A percentile compares a stretch with the other conserved stretches of the same genome.
phyloP scores from a whole-genome alignment of 352 stramenopile species.

The Pythium sukuiense region DNA sequence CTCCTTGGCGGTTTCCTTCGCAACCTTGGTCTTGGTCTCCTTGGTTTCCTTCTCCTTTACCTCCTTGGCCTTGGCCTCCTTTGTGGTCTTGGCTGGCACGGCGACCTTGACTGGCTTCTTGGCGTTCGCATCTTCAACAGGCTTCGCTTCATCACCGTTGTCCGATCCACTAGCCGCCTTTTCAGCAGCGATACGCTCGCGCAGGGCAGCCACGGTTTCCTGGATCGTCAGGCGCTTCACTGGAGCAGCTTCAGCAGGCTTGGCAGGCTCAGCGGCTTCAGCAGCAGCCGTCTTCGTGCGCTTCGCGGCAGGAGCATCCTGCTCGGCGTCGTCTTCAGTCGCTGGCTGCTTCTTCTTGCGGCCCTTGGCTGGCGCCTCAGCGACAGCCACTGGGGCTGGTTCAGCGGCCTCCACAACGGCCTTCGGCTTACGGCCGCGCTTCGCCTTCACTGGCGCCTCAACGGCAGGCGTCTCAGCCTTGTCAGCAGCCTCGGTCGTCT shows the following conservation, averaged over 20 bases:
- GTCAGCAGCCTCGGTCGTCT: neutral
- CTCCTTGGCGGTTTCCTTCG: slow-evolving; percentile 5
- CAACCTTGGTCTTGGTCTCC: slow-evolving; percentile 3
- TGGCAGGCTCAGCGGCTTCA: neutral
- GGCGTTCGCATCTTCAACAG: neutral
- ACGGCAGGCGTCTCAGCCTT: slow-evolving; percentile 5
- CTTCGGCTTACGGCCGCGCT: slow-evolving; percentile 20
- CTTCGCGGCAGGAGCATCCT: slow-evolving; percentile 36
- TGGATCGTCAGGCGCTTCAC: neutral
- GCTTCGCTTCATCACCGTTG: neutral
- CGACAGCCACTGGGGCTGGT: neutral
- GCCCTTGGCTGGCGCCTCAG: slow-evolving; percentile 35
- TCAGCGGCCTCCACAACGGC: neutral
- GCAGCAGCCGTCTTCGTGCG: slow-evolving; percentile 37
- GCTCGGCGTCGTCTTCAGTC: slow-evolving; percentile 26
- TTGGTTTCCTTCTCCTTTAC: slow-evolving; percentile 21
- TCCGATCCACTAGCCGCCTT: neutral
- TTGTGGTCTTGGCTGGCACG: slow-evolving; percentile 25
- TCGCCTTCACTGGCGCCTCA: slow-evolving; percentile 14
- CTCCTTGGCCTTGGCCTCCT: slow-evolving; percentile 24
- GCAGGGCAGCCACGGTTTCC: neutral
- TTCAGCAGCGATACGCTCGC: slow-evolving; percentile 3
- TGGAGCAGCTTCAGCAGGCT: neutral
- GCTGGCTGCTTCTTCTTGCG: slow-evolving; percentile 34
- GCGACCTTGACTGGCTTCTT: slow-evolving; percentile 12